These are phyloP conservation scores for Geotrichum carabidarum DNA, from an alignment of 1,139 yeast species.

Conservation along the genomic window DNA sequence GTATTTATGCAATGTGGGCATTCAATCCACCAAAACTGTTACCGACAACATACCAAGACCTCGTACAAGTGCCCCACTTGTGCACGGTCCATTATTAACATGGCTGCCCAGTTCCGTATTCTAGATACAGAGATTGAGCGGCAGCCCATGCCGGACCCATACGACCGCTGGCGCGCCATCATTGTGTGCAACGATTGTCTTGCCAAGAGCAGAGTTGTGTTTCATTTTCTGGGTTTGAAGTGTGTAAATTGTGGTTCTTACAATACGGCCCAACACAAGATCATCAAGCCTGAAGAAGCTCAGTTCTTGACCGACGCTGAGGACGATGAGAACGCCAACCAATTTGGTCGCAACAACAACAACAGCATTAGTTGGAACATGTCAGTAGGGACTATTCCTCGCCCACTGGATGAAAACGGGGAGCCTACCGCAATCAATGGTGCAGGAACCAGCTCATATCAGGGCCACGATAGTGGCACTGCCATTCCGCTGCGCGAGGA, in stretches of 20 bases:
- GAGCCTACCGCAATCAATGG: not conserved
- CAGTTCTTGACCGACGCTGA: conserved; percentile 28
- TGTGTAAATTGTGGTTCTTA: conserved; percentile 84
- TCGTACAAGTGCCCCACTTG: conserved; percentile 90
- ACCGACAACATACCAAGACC: conserved; percentile 70
- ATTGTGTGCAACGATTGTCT: conserved; percentile 85
- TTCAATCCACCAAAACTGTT: conserved; percentile 83
- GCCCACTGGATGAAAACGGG: not conserved
- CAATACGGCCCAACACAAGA: conserved; percentile 68
- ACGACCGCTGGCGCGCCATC: conserved; percentile 68
- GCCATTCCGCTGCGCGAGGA: not conserved
- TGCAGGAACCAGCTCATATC: not conserved
- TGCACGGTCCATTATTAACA: conserved; percentile 73
- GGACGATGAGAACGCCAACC: conserved; percentile 3
- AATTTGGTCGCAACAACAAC: conserved; percentile 8
- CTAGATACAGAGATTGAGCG: conserved; percentile 74
- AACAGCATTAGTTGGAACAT: conserved; percentile 10
- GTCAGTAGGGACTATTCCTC: conserved; percentile 2
- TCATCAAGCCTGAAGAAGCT: conserved; percentile 50
- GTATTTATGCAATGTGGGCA: conserved; percentile 95
- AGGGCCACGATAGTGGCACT: not conserved
- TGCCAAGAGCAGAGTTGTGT: conserved; percentile 69
- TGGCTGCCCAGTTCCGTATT: conserved; percentile 82
- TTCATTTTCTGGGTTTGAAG: conserved; percentile 80
- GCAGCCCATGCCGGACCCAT: conserved; percentile 77